phyloP scores from a whole-genome alignment of 495 filamentous ascomycete species.

The Aspergillus funiculosus region DNA sequence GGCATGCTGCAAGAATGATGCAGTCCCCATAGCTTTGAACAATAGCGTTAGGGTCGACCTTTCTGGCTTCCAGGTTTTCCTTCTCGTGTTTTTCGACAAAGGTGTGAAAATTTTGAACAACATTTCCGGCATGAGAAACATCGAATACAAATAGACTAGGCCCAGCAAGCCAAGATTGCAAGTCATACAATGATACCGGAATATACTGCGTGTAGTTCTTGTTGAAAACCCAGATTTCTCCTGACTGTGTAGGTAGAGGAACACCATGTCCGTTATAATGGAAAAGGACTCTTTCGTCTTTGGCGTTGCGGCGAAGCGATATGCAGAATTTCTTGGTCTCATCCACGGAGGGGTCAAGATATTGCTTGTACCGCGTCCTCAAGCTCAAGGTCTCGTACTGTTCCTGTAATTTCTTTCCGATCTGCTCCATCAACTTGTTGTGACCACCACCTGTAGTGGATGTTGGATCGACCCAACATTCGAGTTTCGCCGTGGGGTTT shows the following conservation, averaged over 20 bases:
- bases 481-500: constrained; percentile 82
- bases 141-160: constrained; percentile 97
- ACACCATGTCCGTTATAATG: constrained; percentile 99
- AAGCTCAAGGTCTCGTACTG: constrained; percentile 95
- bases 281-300: constrained; percentile 89
- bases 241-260: constrained; percentile 90
- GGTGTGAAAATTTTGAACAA: constrained; percentile 87
- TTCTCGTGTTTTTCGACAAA: constrained; percentile 91
- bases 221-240: constrained; percentile 99
- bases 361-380: constrained; percentile 91
- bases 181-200: constrained; percentile 89
- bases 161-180: constrained; percentile 92
- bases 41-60: constrained; percentile 66
- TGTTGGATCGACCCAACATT: constrained; percentile 95
- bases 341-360: constrained; percentile 91
- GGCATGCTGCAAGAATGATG: constrained; percentile 91
- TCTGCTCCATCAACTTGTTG: constrained; percentile 83
- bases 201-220: constrained; percentile 99
- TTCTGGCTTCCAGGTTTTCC: constrained; percentile 67
- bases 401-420: constrained; percentile 88
- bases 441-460: constrained; percentile 58
- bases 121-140: constrained; percentile 91
- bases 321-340: constrained; percentile 95
- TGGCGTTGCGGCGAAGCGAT: constrained; percentile 81
- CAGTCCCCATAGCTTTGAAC: constrained; percentile 65